These are phyloP conservation scores for Exophiala oligosperma DNA, from an alignment of 2,329 filamentous ascomycete species.

Conservation along the genomic window DNA sequence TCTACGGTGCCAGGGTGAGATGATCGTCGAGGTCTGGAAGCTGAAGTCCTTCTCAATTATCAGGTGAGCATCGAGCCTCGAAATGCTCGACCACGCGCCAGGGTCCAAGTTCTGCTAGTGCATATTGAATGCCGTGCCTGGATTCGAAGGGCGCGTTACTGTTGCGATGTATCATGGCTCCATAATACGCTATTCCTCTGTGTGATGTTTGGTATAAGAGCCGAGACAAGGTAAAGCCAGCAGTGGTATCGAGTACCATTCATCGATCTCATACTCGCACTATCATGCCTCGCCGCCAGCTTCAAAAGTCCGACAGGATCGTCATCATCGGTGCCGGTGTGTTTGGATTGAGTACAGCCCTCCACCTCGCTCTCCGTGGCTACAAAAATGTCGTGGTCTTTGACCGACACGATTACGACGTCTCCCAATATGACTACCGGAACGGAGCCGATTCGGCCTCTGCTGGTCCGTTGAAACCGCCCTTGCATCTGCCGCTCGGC, in stretches of 20 bases:
- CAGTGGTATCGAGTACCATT: background rate
- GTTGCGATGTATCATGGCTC: background rate
- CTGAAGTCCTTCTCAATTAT: background rate
- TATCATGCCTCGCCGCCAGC: slow-evolving; percentile 13
- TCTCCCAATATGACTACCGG: slow-evolving; percentile 42
- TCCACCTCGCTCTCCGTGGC: slow-evolving; percentile 38
- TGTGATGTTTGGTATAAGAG: background rate
- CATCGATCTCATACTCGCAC: background rate
- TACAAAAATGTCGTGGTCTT: slow-evolving; percentile 51
- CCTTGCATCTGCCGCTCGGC: background rate
- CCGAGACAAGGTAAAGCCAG: background rate
- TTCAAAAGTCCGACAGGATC: slow-evolving; percentile 17
- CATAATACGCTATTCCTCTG: background rate
- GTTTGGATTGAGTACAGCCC: slow-evolving; percentile 51
- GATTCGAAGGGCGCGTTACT: background rate
- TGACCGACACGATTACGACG: slow-evolving; percentile 47
- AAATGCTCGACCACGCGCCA: background rate
- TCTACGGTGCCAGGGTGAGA: background rate
- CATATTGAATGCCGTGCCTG: background rate
- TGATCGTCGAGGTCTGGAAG: background rate
- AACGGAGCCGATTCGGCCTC: slow-evolving; percentile 47
- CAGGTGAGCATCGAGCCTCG: background rate
- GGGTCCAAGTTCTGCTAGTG: background rate
- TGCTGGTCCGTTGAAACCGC: slow-evolving; percentile 1
- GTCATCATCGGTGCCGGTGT: slow-evolving; percentile 55